Conservation (phyloP, 345 rosid genomes). For the Erodium maritimum region DNA sequence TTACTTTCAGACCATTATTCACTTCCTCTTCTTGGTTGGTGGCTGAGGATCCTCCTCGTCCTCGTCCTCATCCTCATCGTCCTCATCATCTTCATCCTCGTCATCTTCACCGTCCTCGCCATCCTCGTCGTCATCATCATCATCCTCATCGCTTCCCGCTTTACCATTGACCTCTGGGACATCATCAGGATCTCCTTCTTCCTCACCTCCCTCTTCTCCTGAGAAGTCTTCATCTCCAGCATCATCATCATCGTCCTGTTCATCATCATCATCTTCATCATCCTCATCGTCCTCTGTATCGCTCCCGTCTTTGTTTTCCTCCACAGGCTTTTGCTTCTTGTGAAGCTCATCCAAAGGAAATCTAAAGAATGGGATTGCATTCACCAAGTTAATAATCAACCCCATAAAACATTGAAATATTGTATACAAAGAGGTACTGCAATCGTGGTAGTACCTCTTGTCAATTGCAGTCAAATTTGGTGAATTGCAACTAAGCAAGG, state of each 20-base stretch:
- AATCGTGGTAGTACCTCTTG: background rate
- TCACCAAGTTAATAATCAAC: background rate
- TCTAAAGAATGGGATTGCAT: background rate
- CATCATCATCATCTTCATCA: background rate
- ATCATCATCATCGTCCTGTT: background rate
- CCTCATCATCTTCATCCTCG: background rate
- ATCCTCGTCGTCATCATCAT: background rate
- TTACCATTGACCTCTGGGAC: background rate
- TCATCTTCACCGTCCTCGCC: background rate
- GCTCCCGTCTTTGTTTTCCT: constrained; percentile 1
- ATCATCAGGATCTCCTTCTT: constrained; percentile 1
- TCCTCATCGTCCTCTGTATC: constrained; percentile 2
- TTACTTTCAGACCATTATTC: background rate
- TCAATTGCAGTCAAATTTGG: constrained; percentile 1
- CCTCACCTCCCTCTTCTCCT: background rate
- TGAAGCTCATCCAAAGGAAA: background rate
- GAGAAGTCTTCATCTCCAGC: constrained; percentile 2
- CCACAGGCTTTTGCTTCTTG: background rate
- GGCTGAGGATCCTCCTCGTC: background rate
- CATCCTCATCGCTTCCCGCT: background rate
- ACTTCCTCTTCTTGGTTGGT: background rate
- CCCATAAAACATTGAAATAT: background rate
- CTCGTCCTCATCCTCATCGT: background rate
- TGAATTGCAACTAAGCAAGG: background rate
- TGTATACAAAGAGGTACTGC: background rate